Evolutionary conservation across 352 stramenopile genomes (phyloP), one percentile per base, ranked within the genome.

Genomic region (Phytopythium montanum): DNA sequence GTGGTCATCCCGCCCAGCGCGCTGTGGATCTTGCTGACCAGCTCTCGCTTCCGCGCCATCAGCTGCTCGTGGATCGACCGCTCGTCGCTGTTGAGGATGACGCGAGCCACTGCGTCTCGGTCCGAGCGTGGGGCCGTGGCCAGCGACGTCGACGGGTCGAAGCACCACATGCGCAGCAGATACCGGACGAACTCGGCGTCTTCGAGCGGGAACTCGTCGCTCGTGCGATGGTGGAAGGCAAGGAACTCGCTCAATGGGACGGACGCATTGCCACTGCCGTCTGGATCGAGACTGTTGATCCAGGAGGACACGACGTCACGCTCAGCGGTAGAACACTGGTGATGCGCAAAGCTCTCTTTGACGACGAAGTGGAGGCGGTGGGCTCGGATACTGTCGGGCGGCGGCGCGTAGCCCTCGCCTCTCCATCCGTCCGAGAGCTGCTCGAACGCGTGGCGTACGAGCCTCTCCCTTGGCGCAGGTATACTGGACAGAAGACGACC

Each of bases 171-270:
- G 2, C 78, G 78, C 72, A 88, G 70, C 9, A 92, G 55, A 51
- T 76, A 88, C 10, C 66, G 61, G 3, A 87, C 65, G 45, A 89
- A 92, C 48, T 85, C 75, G 1, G 76, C 80, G 28, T 92, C 82
- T 61, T 88, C 76, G 0, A 64, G 45, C 5, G 51, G 54, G 49
- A 72, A 82, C 18, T 23, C 56, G 48, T 92, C 80, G 48, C 76
- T 92, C 13, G 72, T 61, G n/a, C 28, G 0, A 3, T 68, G 28
- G 46, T 92, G 82, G 44, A 87, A 88, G 18, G 60, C 33, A 23
- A 85, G 51, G 26, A 89, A 85, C 7, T 61, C 66, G 3, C 64
- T 52, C 21, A 82, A 59, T 0, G 73, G 69, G 19, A 90, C 55
- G 3, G 55, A 36, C 21, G 29, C n/a, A 12, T 42, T 39, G 33